Percentiles rank a stretch among this genome's conserved stretches.
Conservation (phyloP, 2,329 filamentous ascomycete species). For the Fusarium sp. region DNA sequence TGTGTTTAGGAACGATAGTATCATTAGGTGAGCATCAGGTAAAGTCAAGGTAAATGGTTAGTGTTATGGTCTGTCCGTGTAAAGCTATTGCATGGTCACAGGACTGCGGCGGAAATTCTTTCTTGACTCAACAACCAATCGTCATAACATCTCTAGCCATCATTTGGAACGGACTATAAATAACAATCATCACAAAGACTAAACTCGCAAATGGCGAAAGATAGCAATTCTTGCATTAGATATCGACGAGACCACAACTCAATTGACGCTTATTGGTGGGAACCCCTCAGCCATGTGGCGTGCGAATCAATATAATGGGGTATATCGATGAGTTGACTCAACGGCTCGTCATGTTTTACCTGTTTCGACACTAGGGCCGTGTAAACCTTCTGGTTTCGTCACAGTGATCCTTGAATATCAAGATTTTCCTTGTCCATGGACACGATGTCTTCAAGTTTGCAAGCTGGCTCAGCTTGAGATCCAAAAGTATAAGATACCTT, state of each 20-base stretch:
- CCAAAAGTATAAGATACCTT: not conserved
- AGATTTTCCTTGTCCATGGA: not conserved
- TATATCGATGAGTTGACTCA: not conserved
- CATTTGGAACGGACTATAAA: not conserved
- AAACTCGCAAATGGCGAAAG: not conserved
- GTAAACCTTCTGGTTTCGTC: not conserved
- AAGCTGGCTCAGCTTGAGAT: not conserved
- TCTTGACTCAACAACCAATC: too few species aligned
- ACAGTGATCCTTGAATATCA: not conserved
- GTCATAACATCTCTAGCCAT: accelerated
- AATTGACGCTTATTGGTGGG: conserved; percentile 21
- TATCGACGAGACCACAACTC: not conserved
- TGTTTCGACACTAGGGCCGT: not conserved
- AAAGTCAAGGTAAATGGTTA: too few species aligned
- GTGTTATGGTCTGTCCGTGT: too few species aligned
- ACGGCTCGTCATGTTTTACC: not conserved
- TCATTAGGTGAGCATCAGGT: accelerated
- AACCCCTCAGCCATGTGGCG: conserved; percentile 11
- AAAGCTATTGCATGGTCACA: too few species aligned
- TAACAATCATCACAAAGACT: not conserved
- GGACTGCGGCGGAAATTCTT: too few species aligned
- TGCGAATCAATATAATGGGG: not conserved
- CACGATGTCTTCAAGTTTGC: not conserved
- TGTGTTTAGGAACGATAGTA: too few species aligned
- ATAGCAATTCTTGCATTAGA: not conserved